Evolutionary conservation across 2,329 filamentous ascomycete genomes (phyloP).

Genomic region (Claviceps paspali): DNA sequence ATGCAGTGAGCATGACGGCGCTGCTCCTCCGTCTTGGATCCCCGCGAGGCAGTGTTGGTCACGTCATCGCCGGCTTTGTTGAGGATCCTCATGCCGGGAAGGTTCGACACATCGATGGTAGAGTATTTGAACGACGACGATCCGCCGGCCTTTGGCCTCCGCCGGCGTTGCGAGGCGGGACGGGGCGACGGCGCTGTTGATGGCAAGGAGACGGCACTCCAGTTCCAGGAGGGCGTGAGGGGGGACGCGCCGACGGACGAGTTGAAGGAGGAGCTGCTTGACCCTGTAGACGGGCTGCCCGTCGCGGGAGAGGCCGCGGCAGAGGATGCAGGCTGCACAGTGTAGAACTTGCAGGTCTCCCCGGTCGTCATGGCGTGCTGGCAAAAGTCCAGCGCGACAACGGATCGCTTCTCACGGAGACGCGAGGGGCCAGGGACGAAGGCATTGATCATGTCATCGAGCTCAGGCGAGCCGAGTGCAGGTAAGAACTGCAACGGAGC

Average conservation of each 20-base stretch:
- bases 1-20: constrained; percentile 51
- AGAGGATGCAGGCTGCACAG: constrained; percentile 24
- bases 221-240: constrained; percentile 31
- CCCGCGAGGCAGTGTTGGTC: constrained; percentile 45
- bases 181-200: constrained; percentile 16
- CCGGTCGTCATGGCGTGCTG: constrained; percentile 37
- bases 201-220: constrained; percentile 16
- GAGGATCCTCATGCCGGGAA: constrained; percentile 53
- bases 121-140: constrained; percentile 14
- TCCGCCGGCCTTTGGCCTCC: constrained; percentile 12
- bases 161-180: constrained; percentile 13
- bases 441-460: constrained; percentile 43
- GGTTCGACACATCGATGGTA: constrained; percentile 30
- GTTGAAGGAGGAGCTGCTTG: constrained; percentile 31
- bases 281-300: constrained; percentile 25
- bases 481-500: constrained; percentile 49
- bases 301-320: constrained; percentile 28
- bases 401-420: constrained; percentile 42
- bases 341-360: constrained; percentile 46
- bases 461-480: constrained; percentile 44
- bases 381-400: constrained; percentile 44
- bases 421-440: constrained; percentile 38
- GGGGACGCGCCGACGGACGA: constrained; percentile 34
- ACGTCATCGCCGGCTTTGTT: constrained; percentile 48
- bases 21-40: constrained; percentile 53